These are phyloP conservation scores for Colletotrichum sidae DNA, from an alignment of 2,329 filamentous ascomycete species.

Conservation along the genomic window DNA sequence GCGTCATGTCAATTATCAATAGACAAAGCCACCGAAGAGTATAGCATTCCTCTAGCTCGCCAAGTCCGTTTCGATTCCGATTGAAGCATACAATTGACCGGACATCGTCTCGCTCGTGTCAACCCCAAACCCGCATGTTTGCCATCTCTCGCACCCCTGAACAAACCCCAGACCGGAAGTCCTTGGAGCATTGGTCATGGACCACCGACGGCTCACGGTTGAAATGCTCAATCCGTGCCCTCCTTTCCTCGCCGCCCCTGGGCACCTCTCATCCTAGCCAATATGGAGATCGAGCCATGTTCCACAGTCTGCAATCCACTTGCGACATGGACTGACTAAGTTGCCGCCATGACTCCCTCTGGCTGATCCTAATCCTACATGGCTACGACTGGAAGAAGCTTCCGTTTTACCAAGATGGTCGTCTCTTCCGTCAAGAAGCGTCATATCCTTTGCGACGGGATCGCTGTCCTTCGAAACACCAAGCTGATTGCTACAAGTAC, in stretches of 20 bases:
- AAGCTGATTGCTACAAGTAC: too few species aligned
- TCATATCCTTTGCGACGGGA: too few species aligned
- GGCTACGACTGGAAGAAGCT: neutral
- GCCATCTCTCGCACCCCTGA: too few species aligned
- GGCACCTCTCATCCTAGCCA: neutral
- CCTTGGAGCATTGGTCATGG: neutral
- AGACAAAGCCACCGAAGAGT: conserved; percentile 4
- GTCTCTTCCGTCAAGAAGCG: neutral
- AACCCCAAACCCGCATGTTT: too few species aligned
- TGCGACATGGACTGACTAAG: conserved; percentile 9
- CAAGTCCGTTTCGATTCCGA: neutral
- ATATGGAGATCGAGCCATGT: conserved; percentile 11
- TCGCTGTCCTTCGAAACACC: too few species aligned
- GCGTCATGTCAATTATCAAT: conserved; percentile 18
- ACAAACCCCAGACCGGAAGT: too few species aligned
- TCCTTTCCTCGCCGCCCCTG: conserved; percentile 3
- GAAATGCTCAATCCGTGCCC: conserved; percentile 15
- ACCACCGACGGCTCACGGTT: neutral
- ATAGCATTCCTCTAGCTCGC: conserved; percentile 5
- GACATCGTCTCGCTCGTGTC: too few species aligned
- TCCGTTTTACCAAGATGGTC: neutral
- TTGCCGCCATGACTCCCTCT: conserved; percentile 7
- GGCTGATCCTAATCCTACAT: conserved; percentile 15
- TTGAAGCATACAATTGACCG: neutral
- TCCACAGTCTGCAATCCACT: neutral